Base-by-base conservation (phyloP, 345 rosid species). In the Microthlaspi erraticum region DNA sequence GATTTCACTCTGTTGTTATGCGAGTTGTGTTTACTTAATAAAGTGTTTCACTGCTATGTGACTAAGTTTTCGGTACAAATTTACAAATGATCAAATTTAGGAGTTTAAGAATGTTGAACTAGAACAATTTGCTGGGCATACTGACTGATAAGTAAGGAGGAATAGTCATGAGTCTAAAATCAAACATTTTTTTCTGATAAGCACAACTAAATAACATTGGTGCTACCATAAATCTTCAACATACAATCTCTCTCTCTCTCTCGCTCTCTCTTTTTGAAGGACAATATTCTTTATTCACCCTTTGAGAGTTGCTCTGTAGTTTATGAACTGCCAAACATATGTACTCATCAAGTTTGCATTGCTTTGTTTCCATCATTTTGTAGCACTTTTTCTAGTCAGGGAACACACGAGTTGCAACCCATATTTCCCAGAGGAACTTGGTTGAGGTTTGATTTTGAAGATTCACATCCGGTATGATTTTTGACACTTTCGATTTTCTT, bases 361-460 rank as follows among this genome's bases (percentile, higher is more conserved):
- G 17, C 49, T 43, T 74, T 42, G 10, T 10, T 41, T 59, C 77
- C 56, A 36, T 48, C 18, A 43, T 79, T 75, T 34, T 56, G 69
- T 67, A 90, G 97, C 79, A 80, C 89, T 19, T 29, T 61, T 63
- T 78, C 80, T n/a, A 74, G 72, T 73, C 83, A 76, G 66, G 85
- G 82, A 64, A 79, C 79, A 12, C 87, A 81, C 43, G 76, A 73
- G 65, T 64, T 81, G 68, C 81, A 83, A 33, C 82, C 66, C 43
- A 6, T 77, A 49, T 69, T 93, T 34, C 97, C 97, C 8, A 77
- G 74, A 57, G 98, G 97, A 82, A 87, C 69, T 61, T 93, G 98
- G 97, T 68, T 75, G 79, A 85, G 79, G 76, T 90, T 90, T 67
- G 92, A 88, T 77, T 88, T 93, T 49, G 85, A 86, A 45, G 97